phyloP scores from a whole-genome alignment of 2,329 filamentous ascomycete species.

The Aspergillus sp. region DNA sequence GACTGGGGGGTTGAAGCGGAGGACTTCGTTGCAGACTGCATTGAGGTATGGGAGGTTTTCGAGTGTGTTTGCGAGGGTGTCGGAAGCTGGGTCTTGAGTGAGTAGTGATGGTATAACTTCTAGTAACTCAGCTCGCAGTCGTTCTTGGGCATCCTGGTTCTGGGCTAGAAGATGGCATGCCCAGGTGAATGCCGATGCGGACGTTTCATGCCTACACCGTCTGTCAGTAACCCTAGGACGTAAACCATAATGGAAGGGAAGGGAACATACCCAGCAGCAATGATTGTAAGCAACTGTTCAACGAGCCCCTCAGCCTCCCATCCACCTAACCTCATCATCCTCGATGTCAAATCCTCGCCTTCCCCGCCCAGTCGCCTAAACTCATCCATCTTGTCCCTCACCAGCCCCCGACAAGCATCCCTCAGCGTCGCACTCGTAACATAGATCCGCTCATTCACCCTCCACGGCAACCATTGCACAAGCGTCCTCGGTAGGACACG shows the following conservation, averaged over 20 bases:
- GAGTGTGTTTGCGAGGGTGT: neutral
- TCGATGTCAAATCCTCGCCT: neutral
- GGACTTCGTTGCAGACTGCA: conserved; percentile 6
- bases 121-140: neutral
- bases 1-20: neutral
- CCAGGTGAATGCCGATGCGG: conserved; percentile 4
- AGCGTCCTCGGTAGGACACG: neutral
- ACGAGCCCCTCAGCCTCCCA: neutral
- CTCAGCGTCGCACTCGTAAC: neutral
- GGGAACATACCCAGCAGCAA: neutral
- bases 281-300: neutral
- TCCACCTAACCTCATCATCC: neutral
- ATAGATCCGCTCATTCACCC: neutral
- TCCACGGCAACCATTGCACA: neutral
- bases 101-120: neutral
- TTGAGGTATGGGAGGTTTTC: conserved; percentile 3
- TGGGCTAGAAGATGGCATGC: neutral
- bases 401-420: neutral
- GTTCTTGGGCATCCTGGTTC: neutral
- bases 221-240: neutral
- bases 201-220: conserved; percentile 3
- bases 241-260: too few species aligned
- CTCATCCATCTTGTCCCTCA: neutral
- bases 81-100: neutral
- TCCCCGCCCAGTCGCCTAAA: neutral